Conservation (phyloP, 2,329 filamentous ascomycete species). For the Cytospora schulzeri region DNA sequence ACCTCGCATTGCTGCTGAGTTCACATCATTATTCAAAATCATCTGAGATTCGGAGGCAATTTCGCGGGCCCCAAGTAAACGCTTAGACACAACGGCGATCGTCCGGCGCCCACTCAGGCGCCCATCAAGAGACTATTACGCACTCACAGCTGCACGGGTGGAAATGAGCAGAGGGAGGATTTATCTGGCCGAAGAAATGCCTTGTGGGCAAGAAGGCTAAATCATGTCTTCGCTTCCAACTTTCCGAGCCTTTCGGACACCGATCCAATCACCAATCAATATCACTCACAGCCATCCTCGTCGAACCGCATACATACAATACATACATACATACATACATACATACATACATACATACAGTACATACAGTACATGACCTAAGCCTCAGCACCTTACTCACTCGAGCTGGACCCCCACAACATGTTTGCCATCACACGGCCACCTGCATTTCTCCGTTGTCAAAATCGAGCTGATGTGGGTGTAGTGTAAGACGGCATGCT, state of each 20-base stretch:
- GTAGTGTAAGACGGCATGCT: background rate
- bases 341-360: too few species aligned
- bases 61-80: background rate
- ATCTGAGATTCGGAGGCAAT: conserved; percentile 7
- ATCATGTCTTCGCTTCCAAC: background rate
- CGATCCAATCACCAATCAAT: conserved; percentile 18
- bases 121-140: background rate
- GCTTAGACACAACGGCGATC: background rate
- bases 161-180: background rate
- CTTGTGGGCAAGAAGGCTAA: background rate
- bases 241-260: conserved; percentile 8
- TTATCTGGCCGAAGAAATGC: background rate
- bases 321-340: too few species aligned
- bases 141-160: background rate
- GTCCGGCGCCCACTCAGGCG: background rate
- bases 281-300: conserved; percentile 4
- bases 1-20: conserved; percentile 7
- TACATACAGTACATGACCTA: background rate
- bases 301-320: background rate
- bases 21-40: conserved; percentile 1
- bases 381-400: conserved; percentile 6
- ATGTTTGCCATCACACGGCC: conserved; percentile 22
- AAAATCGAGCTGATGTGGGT: background rate
- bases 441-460: conserved; percentile 10
- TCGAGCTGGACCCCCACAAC: conserved; percentile 26